Conservation (phyloP, 257 asterid species). For the Capsicum rhomboideum region DNA sequence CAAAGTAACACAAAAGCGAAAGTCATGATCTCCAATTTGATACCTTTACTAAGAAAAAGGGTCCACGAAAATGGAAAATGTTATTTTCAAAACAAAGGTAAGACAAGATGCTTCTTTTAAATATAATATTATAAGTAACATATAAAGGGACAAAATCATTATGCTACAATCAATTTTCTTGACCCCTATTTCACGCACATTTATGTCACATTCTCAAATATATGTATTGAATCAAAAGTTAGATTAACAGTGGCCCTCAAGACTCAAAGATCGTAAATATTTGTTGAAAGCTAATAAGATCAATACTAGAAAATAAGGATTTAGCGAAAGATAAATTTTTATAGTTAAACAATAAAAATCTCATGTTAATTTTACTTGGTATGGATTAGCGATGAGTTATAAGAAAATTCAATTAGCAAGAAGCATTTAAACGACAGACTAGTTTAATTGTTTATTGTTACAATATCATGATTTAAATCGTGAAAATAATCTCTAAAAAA, state of each 20-base stretch:
- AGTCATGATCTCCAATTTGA: conserved; percentile 9
- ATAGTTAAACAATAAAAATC: too few relatives aligned
- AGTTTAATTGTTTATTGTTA: too few relatives aligned
- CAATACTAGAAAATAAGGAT: too few relatives aligned
- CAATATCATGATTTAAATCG: too few relatives aligned
- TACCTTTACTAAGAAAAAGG: conserved; percentile 29
- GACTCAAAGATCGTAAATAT: not conserved
- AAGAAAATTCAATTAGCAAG: too few relatives aligned
- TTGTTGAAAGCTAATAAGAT: too few relatives aligned
- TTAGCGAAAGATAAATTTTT: too few relatives aligned
- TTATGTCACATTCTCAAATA: not conserved
- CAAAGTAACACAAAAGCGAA: not conserved
- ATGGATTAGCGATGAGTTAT: too few relatives aligned
- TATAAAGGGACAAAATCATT: conserved; percentile 17
- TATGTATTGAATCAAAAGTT: not conserved
- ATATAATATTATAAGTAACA: not conserved
- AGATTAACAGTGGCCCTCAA: not conserved
- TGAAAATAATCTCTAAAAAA: too few relatives aligned
- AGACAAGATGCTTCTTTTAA: conserved; percentile 18
- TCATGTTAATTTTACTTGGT: too few relatives aligned
- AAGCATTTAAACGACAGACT: too few relatives aligned
- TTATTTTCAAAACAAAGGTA: conserved; percentile 12
- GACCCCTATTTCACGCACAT: not conserved
- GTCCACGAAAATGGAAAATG: not conserved
- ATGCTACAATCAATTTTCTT: not conserved